Evolutionary conservation across 2,329 filamentous ascomycete genomes (phyloP), one percentile per base, ranked within the genome.

Genomic region (Venturia effusa): DNA sequence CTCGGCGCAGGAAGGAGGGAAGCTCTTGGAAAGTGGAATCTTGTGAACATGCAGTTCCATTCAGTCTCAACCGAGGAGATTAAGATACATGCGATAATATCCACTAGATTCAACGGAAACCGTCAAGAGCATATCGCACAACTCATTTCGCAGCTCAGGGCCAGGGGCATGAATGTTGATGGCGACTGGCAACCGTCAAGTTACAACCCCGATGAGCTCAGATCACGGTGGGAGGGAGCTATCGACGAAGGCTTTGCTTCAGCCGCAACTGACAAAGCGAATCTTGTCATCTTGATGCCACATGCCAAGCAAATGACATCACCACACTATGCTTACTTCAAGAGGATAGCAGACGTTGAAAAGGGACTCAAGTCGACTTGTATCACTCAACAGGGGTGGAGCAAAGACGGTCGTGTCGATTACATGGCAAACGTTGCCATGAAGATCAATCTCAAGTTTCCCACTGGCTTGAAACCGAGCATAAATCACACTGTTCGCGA

Each of bases 391-490:
- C 19, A 19, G 19, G 17, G 22, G n/a, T 22, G n/a, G 17, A 17
- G 10, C 41, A 45, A 8, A 11, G 17, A 17, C 19, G 8, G 5
- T 7, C 41, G 17, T n/a, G n/a, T n/a, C n/a, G n/a, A n/a, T 7
- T 22, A 45, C 41, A 2, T 45, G 4, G 64, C 43, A 13, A 71
- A 71, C 57, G 43, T 71, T 13, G 63, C 63, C n/a, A 67, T 73
- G 68, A 74, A 75, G 57, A 61, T 66, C 3, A 74, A 74, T 27
- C 60, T 74, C 4, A 74, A 73, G 59, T 3, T 62, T 22, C 24
- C n/a, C 5, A 4, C 43, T 48, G 43, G 17, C 4, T 68, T 63
- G 0, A 69, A 69, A 1, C 43, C 43, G n/a, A 39, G 24, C 10
- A 62, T 65, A 34, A 73, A 73, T 57, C 69, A 59, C 39, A 40